These are phyloP conservation scores for Phylloporus sp. DNA, from an alignment of 1,284 basidiomycete species.

Conservation along the genomic window DNA sequence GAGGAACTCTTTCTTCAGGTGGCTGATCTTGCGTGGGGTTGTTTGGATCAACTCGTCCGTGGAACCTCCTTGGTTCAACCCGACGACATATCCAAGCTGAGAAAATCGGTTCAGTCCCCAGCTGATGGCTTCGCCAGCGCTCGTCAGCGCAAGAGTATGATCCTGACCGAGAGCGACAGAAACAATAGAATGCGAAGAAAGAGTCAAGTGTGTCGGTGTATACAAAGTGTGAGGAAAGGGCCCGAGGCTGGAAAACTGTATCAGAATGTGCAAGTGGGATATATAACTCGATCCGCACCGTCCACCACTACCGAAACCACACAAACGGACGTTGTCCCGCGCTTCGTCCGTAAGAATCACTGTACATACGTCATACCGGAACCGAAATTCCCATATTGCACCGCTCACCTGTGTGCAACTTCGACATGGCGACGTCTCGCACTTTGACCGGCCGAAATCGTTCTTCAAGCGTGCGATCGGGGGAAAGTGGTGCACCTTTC, in stretches of 20 bases:
- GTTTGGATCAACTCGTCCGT: constrained; percentile 71
- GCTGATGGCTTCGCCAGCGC: constrained; percentile 80
- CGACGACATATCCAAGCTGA: constrained; percentile 89
- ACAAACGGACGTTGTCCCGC: constrained; percentile 77
- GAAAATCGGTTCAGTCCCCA: constrained; percentile 92
- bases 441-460: constrained; percentile 67
- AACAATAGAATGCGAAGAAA: constrained; percentile 54
- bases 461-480: constrained; percentile 39
- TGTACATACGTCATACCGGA: constrained; percentile 18
- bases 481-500: constrained; percentile 27
- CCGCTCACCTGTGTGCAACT: constrained; percentile 69
- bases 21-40: constrained; percentile 78
- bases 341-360: constrained; percentile 78
- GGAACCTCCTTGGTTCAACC: constrained; percentile 45
- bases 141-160: constrained; percentile 89
- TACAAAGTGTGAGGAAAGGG: constrained; percentile 83
- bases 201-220: constrained; percentile 59
- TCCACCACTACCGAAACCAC: constrained; percentile 87
- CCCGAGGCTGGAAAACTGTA: constrained; percentile 59
- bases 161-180: constrained; percentile 90
- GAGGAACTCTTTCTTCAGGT: constrained; percentile 82
- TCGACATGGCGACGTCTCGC: constrained; percentile 77
- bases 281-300: constrained; percentile 47
- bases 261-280: constrained; percentile 4
- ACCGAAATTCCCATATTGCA: neutral